Base-by-base conservation (phyloP, 768 basidiomycete species). In the Neoboletus magnificus region DNA sequence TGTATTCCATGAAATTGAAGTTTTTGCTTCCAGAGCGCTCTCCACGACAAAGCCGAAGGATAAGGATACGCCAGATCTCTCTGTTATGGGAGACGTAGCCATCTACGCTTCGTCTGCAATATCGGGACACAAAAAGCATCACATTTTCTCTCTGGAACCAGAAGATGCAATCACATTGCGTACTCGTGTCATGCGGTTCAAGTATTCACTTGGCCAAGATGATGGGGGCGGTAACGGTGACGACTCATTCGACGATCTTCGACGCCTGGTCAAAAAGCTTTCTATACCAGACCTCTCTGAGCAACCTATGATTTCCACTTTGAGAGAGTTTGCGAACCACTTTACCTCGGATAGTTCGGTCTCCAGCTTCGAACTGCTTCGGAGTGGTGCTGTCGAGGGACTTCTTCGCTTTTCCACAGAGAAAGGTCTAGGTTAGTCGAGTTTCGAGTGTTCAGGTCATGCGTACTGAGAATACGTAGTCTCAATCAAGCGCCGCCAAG, bases 351-450 rank as follows among this genome's bases (percentile, higher is more conserved):
- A 87, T 27, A 82, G 81, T 5, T 88, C 93, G 10, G 84, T 98
- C 5, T 98, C 94, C 2, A 97, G 94, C 71, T 99, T 98, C 61
- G 97, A 99, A 74, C 73, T 98, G 45, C 74, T 98, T 54, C 90
- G 98, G 68, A 96, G 93, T 65, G 97, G 96, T 3, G 82, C 97
- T 5, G 89, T 98, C 2, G 93, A 95, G 62, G 87, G 86, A 13
- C 69, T 98, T 51, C 77, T 98, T 50, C 83, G 82, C 52, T 93
- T 93, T 71, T 84, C 92, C 5, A 89, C 87, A 4, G 85, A 88
- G 56, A 82, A 86, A 62, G 57, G 82, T 71, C 33, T 8, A 61
- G 52, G 62, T 61, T n/a, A 48, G 52, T 55, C 36, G 40, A 40
- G 35, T 30, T 51, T 52, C 33, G 7, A 18, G 3, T 51, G 20